These are phyloP conservation scores for Cyberlindnera maritima DNA, from an alignment of 805 yeast genomes.

Conservation along the genomic window DNA sequence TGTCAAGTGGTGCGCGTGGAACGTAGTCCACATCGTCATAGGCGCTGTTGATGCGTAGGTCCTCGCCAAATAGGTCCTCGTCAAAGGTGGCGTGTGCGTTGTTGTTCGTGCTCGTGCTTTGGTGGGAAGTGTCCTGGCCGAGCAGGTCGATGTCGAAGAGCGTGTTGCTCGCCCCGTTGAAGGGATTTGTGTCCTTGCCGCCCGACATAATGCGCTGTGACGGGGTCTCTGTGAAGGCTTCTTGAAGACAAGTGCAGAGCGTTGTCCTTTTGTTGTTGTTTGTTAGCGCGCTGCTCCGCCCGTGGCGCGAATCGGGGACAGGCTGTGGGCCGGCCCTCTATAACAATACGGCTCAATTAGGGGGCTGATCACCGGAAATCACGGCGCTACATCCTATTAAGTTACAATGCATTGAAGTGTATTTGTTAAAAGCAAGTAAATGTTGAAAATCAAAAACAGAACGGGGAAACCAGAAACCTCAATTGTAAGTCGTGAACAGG, in stretches of 20 bases:
- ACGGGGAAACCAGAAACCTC: background rate
- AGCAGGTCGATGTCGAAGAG: slow-evolving; percentile 40
- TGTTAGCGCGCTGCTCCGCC: slow-evolving; percentile 1
- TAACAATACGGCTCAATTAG: no score
- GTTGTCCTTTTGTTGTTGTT: background rate
- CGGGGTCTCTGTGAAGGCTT: background rate
- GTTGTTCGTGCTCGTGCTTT: slow-evolving; percentile 4
- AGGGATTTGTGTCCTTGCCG: slow-evolving; percentile 5
- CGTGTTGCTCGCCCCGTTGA: slow-evolving; percentile 25
- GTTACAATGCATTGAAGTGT: background rate
- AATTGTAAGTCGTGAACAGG: background rate
- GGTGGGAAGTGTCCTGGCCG: slow-evolving; percentile 2
- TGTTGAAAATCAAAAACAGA: background rate
- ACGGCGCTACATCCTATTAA: background rate
- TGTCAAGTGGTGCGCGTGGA: slow-evolving; percentile 13
- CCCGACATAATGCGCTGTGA: slow-evolving; percentile 2
- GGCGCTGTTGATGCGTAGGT: slow-evolving; percentile 12
- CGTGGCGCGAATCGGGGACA: background rate
- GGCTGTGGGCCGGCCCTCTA: no score
- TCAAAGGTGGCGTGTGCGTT: slow-evolving; percentile 4
- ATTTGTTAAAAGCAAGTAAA: background rate
- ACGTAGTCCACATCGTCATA: slow-evolving; percentile 12
- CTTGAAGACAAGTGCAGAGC: background rate
- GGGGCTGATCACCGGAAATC: background rate
- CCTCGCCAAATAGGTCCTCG: slow-evolving; percentile 20